Evolutionary conservation across 1,284 basidiomycete genomes (phyloP), one percentile per base, ranked within the genome.

Genomic region (Agaricales sp.): DNA sequence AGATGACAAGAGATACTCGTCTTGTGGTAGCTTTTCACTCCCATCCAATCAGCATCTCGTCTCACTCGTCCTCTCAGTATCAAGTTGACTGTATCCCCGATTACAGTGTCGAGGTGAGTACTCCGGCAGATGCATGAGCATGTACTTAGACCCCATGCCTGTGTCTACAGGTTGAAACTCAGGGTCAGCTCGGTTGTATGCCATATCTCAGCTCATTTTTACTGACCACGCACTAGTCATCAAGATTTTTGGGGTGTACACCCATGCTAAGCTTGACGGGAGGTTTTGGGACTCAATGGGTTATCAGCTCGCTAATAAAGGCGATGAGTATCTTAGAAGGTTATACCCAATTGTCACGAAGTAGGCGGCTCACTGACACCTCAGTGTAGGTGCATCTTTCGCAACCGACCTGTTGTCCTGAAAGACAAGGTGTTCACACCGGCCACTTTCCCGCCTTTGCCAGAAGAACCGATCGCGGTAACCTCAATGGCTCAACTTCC

Each of bases 231-330:
- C 26, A 35, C 14, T 44, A 82, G 80, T 69, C 1, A 66, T 82
- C 50, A 70, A 68, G 45, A 67, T 85, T n/a, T 84, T 79, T 52
- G 79, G 78, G 0, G 69, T 85, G 6, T 80, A 76, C 50, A 82
- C 77, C 0, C 80, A 82, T 50, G 71, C 74, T 0, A 75, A 82
- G 53, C 59, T 81, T 23, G 71, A 75, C 50, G 55, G 64, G 46
- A 70, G 70, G 21, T 66, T 78, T 35, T 84, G 82, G 82, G 70
- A 77, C 21, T 70, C 71, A 0, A 61, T 85, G 44, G 71, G 74
- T 1, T 61, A 64, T 3, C 75, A 81, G 43, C 65, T 83, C 3
- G 63, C 60, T 2, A 67, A 66, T 12, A 74, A 70, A 55, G 79
- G 82, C 6, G 69, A 67, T 48, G 73, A 78, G 53, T 84, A 85